phyloP scores from a whole-genome alignment of 495 filamentous ascomycete species.

The Trichoderma orchidacearum region DNA sequence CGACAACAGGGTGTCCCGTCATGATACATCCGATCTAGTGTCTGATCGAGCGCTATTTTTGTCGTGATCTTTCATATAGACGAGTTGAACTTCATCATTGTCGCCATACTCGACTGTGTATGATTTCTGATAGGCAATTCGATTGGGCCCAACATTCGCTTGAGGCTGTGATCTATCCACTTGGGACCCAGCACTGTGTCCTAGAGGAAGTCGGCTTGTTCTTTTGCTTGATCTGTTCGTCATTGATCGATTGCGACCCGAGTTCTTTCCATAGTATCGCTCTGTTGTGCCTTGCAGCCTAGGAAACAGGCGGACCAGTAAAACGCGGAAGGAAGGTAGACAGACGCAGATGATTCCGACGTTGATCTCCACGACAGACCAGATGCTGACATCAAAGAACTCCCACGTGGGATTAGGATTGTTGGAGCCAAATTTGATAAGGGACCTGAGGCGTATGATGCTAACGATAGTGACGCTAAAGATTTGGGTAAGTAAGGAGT shows the following conservation, averaged over 20 bases:
- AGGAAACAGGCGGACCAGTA: slow-evolving; percentile 8
- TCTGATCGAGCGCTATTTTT: background rate
- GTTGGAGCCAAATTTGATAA: slow-evolving; percentile 6
- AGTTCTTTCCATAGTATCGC: background rate
- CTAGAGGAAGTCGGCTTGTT: background rate
- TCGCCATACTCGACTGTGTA: slow-evolving; percentile 1
- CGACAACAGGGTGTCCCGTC: background rate
- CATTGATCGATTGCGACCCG: background rate
- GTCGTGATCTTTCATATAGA: background rate
- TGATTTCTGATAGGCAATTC: background rate
- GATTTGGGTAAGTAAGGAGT: background rate
- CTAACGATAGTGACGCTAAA: slow-evolving; percentile 10
- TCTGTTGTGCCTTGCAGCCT: background rate
- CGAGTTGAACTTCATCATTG: background rate
- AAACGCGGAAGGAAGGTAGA: slow-evolving; percentile 17
- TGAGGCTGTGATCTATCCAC: background rate
- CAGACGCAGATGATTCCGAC: slow-evolving; percentile 19
- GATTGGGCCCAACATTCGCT: background rate
- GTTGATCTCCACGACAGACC: slow-evolving; percentile 20
- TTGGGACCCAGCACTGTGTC: background rate
- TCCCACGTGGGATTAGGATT: slow-evolving; percentile 17
- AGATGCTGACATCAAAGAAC: slow-evolving; percentile 15
- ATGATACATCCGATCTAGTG: background rate
- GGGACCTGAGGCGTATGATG: slow-evolving; percentile 8
- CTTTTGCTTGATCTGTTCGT: background rate